A percentile compares a stretch with the other conserved stretches of the same genome.
Conservation (phyloP, 441 rosid genomes). For the Gossypium armourianum region DNA sequence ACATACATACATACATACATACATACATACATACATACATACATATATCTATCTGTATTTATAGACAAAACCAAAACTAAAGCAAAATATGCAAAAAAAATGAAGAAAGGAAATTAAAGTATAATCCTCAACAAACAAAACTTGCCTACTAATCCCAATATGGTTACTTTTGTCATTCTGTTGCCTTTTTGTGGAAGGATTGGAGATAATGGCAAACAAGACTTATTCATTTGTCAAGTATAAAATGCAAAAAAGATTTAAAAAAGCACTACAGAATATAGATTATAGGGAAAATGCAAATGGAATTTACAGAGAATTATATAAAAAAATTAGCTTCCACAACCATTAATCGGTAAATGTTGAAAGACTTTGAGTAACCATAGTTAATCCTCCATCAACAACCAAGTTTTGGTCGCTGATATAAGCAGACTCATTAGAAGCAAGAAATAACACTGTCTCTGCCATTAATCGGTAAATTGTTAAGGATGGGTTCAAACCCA, state of each 20-base stretch:
- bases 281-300: slow-evolving; percentile 36
- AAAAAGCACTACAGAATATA: neutral
- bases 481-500: too few species aligned
- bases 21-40: too few species aligned
- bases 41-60: too few species aligned
- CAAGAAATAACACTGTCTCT: slow-evolving; percentile 63
- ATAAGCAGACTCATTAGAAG: slow-evolving; percentile 66
- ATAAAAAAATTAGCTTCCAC: neutral
- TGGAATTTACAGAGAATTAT: slow-evolving; percentile 16
- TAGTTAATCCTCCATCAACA: slow-evolving; percentile 68
- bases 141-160: too few species aligned
- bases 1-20: too few species aligned
- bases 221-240: slow-evolving; percentile 4
- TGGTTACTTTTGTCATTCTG: too few species aligned
- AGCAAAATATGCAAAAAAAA: too few species aligned
- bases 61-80: too few species aligned
- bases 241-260: neutral
- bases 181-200: too few species aligned
- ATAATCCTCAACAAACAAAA: too few species aligned
- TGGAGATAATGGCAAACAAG: slow-evolving; percentile 13
- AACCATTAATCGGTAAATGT: slow-evolving; percentile 2
- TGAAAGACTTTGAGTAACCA: slow-evolving; percentile 30
- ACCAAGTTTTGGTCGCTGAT: slow-evolving; percentile 66
- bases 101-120: too few species aligned
- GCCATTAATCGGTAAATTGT: slow-evolving; percentile 19